Evolutionary conservation across 2,329 filamentous ascomycete species (phyloP), one percentile per base, ranked within the genome.

Genomic region (Fonsecaea pedrosoi): DNA sequence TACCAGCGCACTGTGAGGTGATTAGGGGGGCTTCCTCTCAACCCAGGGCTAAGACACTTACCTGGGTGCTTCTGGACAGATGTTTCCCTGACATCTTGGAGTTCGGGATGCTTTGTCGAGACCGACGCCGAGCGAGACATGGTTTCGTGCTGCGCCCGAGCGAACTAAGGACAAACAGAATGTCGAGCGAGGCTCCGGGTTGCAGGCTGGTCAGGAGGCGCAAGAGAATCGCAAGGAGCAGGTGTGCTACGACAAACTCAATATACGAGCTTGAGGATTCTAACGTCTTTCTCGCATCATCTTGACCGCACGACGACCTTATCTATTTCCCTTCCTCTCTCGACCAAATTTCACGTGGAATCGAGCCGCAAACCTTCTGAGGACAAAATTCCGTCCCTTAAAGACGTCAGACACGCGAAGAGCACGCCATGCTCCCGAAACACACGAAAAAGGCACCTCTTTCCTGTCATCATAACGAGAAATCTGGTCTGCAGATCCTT

Each of bases 1-100:
- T 91, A 86, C 89, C 89, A 91, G 45, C 59, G 59, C 38, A 61
- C 59, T 61, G n/a, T 38, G n/a, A 10, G 32, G 30, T 50, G 40
- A n/a, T 61, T 30, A 61, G 45, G 10, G 15, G 40, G 35, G 13
- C 40, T 25, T 15, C 45, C 9, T 12, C 18, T 21, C 2, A 2
- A 25, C 6, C 4, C 15, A 3, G 30, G 12, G 13, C 12, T 18
- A 25, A 53, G 4, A 35, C 15, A 61, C 59, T 40, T 18, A 61
- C 59, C 59, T 37, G 59, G 34, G 38, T 61, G 48, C 32, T 61
- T 61, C 42, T 53, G 30, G 12, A 61, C 59, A 37, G 59, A 40
- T 21, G 59, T 38, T 32, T 61, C 59, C 34, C 48, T 21, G n/a
- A 61, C 45, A 61, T 61, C 59, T 53, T 61, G 59, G 32, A 61